These are phyloP conservation scores for Mucor lusitanicus DNA, from an alignment of 371 early-diverging fungal genomes.

Conservation along the genomic window DNA sequence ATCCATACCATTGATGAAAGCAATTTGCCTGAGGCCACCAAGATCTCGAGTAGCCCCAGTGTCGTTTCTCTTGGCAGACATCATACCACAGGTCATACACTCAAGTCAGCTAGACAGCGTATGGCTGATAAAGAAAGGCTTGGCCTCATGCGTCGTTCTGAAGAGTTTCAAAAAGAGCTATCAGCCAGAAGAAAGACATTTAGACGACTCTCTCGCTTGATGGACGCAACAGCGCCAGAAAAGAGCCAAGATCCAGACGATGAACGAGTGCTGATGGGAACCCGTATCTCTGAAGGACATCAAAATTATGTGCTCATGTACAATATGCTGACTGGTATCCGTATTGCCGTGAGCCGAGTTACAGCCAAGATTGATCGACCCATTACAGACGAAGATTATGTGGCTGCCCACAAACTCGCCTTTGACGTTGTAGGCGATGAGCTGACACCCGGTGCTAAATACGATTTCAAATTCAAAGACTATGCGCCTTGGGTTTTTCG, in stretches of 20 bases:
- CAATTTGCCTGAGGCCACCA: not conserved
- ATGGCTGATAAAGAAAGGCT: constrained; percentile 29
- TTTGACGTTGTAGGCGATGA: constrained; percentile 96
- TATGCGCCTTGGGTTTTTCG: constrained; percentile 98
- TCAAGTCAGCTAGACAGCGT: constrained; percentile 29
- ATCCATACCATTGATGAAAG: not conserved
- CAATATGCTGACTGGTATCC: constrained; percentile 96
- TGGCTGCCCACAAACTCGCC: constrained; percentile 88
- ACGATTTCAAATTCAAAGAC: constrained; percentile 99
- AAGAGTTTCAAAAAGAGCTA: constrained; percentile 46
- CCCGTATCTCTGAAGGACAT: constrained; percentile 68
- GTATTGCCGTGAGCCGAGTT: constrained; percentile 82
- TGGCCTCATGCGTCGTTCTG: constrained; percentile 31
- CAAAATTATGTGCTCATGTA: constrained; percentile 91
- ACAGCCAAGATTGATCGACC: constrained; percentile 78
- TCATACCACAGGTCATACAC: constrained; percentile 45
- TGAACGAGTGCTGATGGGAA: constrained; percentile 65
- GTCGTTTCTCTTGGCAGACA: constrained; percentile 28
- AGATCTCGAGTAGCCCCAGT: not conserved
- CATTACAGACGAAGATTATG: constrained; percentile 79
- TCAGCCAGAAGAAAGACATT: constrained; percentile 43
- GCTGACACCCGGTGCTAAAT: constrained; percentile 89
- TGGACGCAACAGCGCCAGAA: constrained; percentile 23
- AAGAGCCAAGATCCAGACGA: constrained; percentile 23
- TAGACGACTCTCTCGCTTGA: constrained; percentile 38